Conservation (phyloP, 2,329 filamentous ascomycete species). For the Pseudogymnoascus sp. region DNA sequence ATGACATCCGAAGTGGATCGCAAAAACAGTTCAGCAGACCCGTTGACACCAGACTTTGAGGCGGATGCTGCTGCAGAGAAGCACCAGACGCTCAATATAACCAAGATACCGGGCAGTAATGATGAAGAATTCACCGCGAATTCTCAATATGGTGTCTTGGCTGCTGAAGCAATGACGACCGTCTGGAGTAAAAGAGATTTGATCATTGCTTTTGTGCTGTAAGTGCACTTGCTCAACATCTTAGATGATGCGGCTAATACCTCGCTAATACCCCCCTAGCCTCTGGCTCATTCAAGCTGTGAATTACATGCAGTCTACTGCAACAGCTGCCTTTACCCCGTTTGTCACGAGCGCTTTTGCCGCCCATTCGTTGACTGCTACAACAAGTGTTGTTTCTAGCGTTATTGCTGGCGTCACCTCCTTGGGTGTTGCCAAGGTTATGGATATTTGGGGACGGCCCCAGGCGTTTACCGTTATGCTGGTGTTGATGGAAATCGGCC, state of each 20-base stretch:
- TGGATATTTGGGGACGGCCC: conserved; percentile 10
- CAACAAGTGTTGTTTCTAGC: conserved; percentile 23
- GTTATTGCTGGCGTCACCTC: conserved; percentile 18
- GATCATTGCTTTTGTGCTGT: conserved; percentile 4
- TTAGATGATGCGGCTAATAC: too few relatives aligned
- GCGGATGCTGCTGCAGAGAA: too few relatives aligned
- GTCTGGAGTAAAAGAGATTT: conserved; percentile 11
- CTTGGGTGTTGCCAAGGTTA: background rate
- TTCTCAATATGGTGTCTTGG: too few relatives aligned
- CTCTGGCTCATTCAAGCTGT: too few relatives aligned
- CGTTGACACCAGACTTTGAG: too few relatives aligned
- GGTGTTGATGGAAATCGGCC: background rate
- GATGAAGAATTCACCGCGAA: too few relatives aligned
- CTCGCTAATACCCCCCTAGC: too few relatives aligned
- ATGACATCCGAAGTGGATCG: too few relatives aligned
- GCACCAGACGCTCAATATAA: too few relatives aligned
- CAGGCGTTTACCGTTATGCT: background rate
- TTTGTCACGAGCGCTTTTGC: conserved; percentile 25
- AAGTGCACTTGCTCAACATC: background rate
- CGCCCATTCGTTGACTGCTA: conserved; percentile 19
- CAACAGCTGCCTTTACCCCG: background rate
- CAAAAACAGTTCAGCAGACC: too few relatives aligned
- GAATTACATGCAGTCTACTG: too few relatives aligned
- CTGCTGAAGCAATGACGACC: conserved; percentile 13
- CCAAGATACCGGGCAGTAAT: too few relatives aligned